Evolutionary conservation across 2,329 filamentous ascomycete species (phyloP).

Genomic region (Aspergillus phoenicis): DNA sequence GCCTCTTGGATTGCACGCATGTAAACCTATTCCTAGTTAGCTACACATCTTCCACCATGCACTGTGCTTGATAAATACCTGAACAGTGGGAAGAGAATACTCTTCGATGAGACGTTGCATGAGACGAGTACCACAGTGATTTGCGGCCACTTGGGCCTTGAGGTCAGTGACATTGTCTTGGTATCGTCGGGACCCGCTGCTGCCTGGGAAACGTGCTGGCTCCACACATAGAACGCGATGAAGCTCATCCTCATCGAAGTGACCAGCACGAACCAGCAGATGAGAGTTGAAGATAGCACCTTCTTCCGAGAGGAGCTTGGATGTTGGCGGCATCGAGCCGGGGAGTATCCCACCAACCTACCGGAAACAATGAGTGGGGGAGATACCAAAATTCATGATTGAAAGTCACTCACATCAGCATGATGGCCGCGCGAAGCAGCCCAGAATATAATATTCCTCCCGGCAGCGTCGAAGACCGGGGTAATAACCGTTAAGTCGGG

Average conservation of each 20-base stretch:
- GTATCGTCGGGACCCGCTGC: conserved; percentile 73
- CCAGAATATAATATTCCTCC: conserved; percentile 74
- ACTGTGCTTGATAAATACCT: too few species aligned
- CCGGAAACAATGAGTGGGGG: too few species aligned
- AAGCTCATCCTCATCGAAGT: conserved; percentile 67
- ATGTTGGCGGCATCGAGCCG: conserved; percentile 73
- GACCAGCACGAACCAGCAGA: neutral
- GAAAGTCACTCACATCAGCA: conserved; percentile 33
- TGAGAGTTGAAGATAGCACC: neutral
- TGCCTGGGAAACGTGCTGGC: conserved; percentile 70
- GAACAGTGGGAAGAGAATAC: neutral
- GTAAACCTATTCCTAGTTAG: neutral
- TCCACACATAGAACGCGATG: conserved; percentile 68
- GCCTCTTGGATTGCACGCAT: neutral
- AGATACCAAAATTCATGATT: neutral
- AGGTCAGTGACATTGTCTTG: conserved; percentile 80
- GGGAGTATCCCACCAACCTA: conserved; percentile 70
- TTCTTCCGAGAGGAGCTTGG: neutral
- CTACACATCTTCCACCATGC: neutral
- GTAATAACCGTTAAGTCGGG: conserved; percentile 43
- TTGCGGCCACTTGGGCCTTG: conserved; percentile 79
- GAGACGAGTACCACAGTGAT: conserved; percentile 76
- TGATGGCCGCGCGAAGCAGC: conserved; percentile 76
- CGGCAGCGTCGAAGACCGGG: conserved; percentile 71
- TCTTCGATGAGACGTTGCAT: conserved; percentile 72